Evolutionary conservation across 768 basidiomycete genomes (phyloP), one percentile per base, ranked within the genome.

Genomic region (Pleurotus cornucopiae): DNA sequence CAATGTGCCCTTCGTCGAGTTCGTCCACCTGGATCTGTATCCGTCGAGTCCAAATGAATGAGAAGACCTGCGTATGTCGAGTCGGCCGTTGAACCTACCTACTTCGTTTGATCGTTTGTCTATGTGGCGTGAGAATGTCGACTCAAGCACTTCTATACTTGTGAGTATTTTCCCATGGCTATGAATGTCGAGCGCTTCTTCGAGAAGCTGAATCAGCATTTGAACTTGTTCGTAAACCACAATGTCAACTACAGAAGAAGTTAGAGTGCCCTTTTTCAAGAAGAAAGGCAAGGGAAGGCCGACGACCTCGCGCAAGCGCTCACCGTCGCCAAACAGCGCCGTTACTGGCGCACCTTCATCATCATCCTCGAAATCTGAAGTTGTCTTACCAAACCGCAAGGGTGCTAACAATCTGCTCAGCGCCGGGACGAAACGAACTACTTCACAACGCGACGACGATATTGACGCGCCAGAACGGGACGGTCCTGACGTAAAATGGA

Each of bases 251-350:
- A 59, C 66, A 39, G 69, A 65, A 56, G 55, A 62, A 25, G 64
- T 79, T 12, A 82, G 77, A 46, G 91, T 96, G 0, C 86, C 91
- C 2, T 94, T 97, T 73, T 92, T 96, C 74, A 96, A 89, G 73
- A 91, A 88, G 66, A 79, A 78, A 63, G 86, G 88, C 40, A 88
- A 86, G 62, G 78, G 85, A 2, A 80, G 93, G 1, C 94, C 94
- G 12, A 78, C 84, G 3, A 89, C 89, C 0, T 69, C 80, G 2
- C 82, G 95, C 38, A 88, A 89, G 63, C 82, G 94, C 21, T 91
- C 91, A 2, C 65, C 75, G 4, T 90, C 88, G 0, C 88, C 89
- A 60, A 71, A 47, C 48, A 34, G 30, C 30, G 30, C 9, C 30
- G 30, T 11, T 7, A 60, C 54, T 12, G 54, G 47, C 34, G 40